phyloP scores from a whole-genome alignment of 495 filamentous ascomycete species.

The Aspergillus mulundensis region DNA sequence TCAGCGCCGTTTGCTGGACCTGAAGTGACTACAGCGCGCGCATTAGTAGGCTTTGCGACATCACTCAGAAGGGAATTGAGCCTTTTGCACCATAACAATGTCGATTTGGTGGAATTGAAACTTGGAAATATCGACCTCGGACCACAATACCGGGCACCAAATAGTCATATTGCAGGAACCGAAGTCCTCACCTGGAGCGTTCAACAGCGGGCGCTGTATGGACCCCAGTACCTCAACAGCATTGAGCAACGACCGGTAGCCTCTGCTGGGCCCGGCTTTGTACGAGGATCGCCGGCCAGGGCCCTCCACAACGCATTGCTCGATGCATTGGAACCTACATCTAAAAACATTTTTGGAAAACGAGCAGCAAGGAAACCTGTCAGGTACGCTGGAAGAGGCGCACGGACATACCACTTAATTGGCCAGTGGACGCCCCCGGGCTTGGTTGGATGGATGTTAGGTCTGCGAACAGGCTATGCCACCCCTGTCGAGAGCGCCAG shows the following conservation, averaged over 20 bases:
- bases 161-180: constrained; percentile 45
- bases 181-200: constrained; percentile 66
- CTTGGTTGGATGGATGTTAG: constrained; percentile 86
- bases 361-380: constrained; percentile 42
- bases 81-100: constrained; percentile 42
- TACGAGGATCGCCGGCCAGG: constrained; percentile 63
- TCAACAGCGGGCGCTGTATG: constrained; percentile 42
- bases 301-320: constrained; percentile 82
- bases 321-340: constrained; percentile 64
- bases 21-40: constrained; percentile 73
- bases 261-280: constrained; percentile 37
- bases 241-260: constrained; percentile 42
- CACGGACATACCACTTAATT: constrained; percentile 76
- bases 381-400: constrained; percentile 76
- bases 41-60: constrained; percentile 72
- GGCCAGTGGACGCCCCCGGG: constrained; percentile 77
- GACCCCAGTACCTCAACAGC: constrained; percentile 40
- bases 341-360: constrained; percentile 37
- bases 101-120: constrained; percentile 77
- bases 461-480: constrained; percentile 48
- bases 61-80: constrained; percentile 72
- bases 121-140: constrained; percentile 80
- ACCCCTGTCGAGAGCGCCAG: constrained; percentile 22
- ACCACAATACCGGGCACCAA: constrained; percentile 35
- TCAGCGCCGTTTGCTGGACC: constrained; percentile 78